These are phyloP conservation scores for Violaceomyces palustris DNA, from an alignment of 1,284 basidiomycete genomes.

Conservation along the genomic window DNA sequence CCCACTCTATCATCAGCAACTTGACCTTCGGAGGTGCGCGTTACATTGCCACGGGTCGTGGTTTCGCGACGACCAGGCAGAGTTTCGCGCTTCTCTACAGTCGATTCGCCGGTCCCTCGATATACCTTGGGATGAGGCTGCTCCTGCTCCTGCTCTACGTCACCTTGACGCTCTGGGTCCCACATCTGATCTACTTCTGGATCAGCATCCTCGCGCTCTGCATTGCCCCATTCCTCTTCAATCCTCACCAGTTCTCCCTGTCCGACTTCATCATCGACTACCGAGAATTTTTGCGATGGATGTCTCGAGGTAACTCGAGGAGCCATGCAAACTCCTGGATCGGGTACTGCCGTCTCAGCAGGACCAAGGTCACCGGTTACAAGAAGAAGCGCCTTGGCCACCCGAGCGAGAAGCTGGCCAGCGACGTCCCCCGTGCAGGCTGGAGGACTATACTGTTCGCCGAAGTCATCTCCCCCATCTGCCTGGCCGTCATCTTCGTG, in stretches of 20 bases:
- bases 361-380: slow-evolving; percentile 52
- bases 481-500: slow-evolving; percentile 48
- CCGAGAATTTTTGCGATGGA: slow-evolving; percentile 53
- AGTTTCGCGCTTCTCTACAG: slow-evolving; percentile 51
- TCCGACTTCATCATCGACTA: slow-evolving; percentile 53
- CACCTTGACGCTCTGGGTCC: slow-evolving; percentile 52
- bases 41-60: slow-evolving; percentile 52
- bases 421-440: slow-evolving; percentile 50
- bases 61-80: slow-evolving; percentile 51
- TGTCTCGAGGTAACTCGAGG: slow-evolving; percentile 52
- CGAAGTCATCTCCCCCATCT: slow-evolving; percentile 48
- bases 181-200: slow-evolving; percentile 53
- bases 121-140: slow-evolving; percentile 51
- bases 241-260: slow-evolving; percentile 51
- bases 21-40: slow-evolving; percentile 53
- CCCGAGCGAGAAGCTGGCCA: slow-evolving; percentile 52
- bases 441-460: slow-evolving; percentile 50
- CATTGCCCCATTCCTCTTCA: slow-evolving; percentile 53
- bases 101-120: slow-evolving; percentile 51
- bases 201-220: slow-evolving; percentile 50
- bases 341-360: slow-evolving; percentile 52
- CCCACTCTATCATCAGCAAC: slow-evolving; percentile 52
- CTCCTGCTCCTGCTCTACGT: slow-evolving; percentile 50
- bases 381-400: slow-evolving; percentile 54
- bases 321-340: slow-evolving; percentile 53